These are phyloP conservation scores for Mortierella sp. DNA, from an alignment of 371 early-diverging fungal genomes.

Conservation along the genomic window DNA sequence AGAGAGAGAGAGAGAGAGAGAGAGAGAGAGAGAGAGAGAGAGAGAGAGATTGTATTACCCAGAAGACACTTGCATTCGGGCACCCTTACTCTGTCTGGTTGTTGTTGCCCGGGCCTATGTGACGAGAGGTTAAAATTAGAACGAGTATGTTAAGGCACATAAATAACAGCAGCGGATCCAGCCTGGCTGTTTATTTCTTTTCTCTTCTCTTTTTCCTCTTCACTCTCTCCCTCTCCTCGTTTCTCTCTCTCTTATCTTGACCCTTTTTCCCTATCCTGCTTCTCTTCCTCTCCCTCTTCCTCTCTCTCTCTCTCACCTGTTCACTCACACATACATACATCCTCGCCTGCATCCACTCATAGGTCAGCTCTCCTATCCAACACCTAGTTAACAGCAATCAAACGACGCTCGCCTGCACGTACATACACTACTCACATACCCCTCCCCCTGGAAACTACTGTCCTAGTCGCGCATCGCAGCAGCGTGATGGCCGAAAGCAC, in stretches of 20 bases:
- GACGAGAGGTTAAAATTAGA: not conserved
- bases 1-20: too few species aligned
- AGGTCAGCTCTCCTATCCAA: not conserved
- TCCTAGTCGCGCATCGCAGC: slow-evolving; percentile 6
- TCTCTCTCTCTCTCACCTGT: not conserved
- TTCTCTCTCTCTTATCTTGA: slow-evolving; percentile 1
- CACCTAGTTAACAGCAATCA: not conserved
- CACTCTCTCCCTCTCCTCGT: not conserved
- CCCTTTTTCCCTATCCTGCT: not conserved
- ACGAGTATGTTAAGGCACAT: too few species aligned
- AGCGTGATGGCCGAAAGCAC: slow-evolving; percentile 32
- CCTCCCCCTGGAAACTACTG: not conserved
- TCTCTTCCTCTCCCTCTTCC: slow-evolving; percentile 4
- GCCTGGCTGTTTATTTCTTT: not conserved
- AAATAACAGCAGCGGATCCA: not conserved
- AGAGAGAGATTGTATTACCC: not conserved
- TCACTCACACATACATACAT: not conserved
- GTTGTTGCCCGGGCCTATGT: not conserved
- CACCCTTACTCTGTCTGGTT: not conserved
- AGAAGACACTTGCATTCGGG: not conserved
- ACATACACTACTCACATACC: not conserved
- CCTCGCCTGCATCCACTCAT: not conserved
- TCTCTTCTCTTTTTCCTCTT: not conserved
- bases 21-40: not conserved
- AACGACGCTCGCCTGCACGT: not conserved